phyloP scores from a whole-genome alignment of 805 yeast genomes.

The Tetrapisispora taiwanensis region DNA sequence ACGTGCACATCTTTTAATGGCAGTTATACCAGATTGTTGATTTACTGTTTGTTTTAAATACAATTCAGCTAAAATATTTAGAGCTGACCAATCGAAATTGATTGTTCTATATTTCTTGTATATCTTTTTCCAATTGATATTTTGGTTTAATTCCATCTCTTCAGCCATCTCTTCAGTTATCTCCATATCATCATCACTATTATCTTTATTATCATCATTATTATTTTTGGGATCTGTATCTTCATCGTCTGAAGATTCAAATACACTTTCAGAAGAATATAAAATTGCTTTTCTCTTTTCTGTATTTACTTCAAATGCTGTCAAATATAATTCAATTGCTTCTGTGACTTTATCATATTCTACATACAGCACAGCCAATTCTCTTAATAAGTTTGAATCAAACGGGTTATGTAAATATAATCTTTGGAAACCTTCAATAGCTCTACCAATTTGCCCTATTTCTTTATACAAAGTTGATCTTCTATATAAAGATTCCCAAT shows the following conservation, averaged over 20 bases:
- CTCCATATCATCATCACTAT: slow-evolving; percentile 11
- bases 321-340: slow-evolving; percentile 62
- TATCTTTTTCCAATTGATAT: slow-evolving; percentile 23
- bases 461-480: slow-evolving; percentile 61
- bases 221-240: slow-evolving; percentile 12
- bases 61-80: slow-evolving; percentile 75
- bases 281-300: slow-evolving; percentile 29
- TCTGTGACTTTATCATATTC: slow-evolving; percentile 51
- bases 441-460: slow-evolving; percentile 56
- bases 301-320: slow-evolving; percentile 51
- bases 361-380: slow-evolving; percentile 44
- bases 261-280: slow-evolving; percentile 23
- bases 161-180: slow-evolving; percentile 5
- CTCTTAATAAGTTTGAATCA: slow-evolving; percentile 50
- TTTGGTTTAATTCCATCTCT: slow-evolving; percentile 21
- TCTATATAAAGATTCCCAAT: slow-evolving; percentile 47
- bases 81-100: slow-evolving; percentile 75
- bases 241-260: slow-evolving; percentile 26
- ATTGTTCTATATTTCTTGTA: slow-evolving; percentile 32
- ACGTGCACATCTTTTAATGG: slow-evolving; percentile 62
- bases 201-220: slow-evolving; percentile 10
- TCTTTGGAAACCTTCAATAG: slow-evolving; percentile 61
- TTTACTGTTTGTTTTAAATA: slow-evolving; percentile 47
- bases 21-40: slow-evolving; percentile 51
- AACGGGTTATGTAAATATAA: slow-evolving; percentile 47